These are phyloP conservation scores for Suillus brevipes DNA, from an alignment of 768 basidiomycete genomes.

Conservation along the genomic window DNA sequence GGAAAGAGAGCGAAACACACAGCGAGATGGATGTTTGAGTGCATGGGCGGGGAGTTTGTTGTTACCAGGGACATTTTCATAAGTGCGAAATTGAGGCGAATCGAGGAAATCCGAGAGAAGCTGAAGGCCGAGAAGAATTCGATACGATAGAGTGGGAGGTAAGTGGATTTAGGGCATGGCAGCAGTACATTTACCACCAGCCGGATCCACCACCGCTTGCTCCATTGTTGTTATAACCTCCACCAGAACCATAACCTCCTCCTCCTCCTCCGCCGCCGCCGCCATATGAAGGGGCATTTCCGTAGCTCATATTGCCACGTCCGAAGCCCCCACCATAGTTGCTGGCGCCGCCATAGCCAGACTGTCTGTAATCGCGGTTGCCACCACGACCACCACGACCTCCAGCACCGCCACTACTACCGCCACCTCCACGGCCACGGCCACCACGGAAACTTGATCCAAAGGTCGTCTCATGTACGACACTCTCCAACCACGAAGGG, in stretches of 20 bases:
- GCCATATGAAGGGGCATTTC: conserved; percentile 30
- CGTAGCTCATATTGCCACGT: conserved; percentile 28
- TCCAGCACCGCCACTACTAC: conserved; percentile 46
- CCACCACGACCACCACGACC: conserved; percentile 41
- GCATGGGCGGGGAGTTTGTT: conserved; percentile 15
- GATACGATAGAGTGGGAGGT: conserved; percentile 10
- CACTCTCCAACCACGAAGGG: conserved; percentile 85
- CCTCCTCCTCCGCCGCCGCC: too few species aligned
- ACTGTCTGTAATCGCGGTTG: conserved; percentile 35
- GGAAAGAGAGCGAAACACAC: conserved; percentile 28
- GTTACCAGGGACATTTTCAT: conserved; percentile 28
- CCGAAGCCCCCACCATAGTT: conserved; percentile 32
- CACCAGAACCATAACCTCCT: conserved; percentile 37
- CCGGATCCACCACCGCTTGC: conserved; percentile 33
- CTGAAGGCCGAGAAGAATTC: conserved; percentile 8
- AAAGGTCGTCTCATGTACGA: conserved; percentile 80
- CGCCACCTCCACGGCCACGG: conserved; percentile 57
- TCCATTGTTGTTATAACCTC: conserved; percentile 23
- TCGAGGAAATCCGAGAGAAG: conserved; percentile 18
- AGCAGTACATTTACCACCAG: conserved; percentile 47
- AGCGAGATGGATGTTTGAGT: conserved; percentile 18
- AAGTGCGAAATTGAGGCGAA: conserved; percentile 17
- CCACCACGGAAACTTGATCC: conserved; percentile 54
- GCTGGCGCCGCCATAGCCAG: conserved; percentile 36
- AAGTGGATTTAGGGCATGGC: conserved; percentile 12